These are phyloP conservation scores for Colletotrichum horii DNA, from an alignment of 2,329 filamentous ascomycete genomes.

Conservation along the genomic window DNA sequence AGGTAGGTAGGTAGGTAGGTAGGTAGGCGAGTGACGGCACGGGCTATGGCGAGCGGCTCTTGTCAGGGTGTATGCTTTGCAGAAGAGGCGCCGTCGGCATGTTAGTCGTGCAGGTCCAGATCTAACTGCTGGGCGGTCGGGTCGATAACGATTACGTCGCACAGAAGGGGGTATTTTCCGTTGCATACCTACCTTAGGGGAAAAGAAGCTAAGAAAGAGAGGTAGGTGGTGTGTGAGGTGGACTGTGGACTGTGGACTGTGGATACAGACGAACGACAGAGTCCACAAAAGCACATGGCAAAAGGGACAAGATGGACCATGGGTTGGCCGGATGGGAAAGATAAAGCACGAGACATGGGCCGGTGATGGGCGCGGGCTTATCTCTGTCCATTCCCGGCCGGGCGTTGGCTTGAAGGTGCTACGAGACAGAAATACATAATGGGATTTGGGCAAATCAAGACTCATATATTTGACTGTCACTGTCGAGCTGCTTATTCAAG, in stretches of 20 bases:
- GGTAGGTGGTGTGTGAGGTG: background rate
- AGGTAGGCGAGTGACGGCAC: background rate
- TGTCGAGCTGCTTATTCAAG: background rate
- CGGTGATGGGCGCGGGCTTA: constrained; percentile 29
- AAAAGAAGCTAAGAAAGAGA: background rate
- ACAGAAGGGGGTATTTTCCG: background rate
- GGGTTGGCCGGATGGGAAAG: constrained; percentile 15
- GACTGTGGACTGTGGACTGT: background rate
- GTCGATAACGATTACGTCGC: background rate
- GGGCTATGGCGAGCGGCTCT: background rate
- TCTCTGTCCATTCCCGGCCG: constrained; percentile 27
- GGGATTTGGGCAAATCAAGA: constrained; percentile 31
- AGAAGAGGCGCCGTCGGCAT: background rate
- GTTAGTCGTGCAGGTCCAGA: background rate
- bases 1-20: no score
- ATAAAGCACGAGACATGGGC: constrained; percentile 17
- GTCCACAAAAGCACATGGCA: constrained; percentile 15
- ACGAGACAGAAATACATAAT: constrained; percentile 47
- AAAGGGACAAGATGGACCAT: constrained; percentile 11
- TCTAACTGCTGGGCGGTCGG: background rate
- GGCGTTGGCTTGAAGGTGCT: constrained; percentile 7
- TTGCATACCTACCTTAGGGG: background rate
- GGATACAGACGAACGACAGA: background rate
- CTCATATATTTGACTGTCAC: constrained; percentile 13
- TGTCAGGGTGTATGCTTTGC: background rate